Evolutionary conservation across 2,329 filamentous ascomycete genomes (phyloP).

Genomic region (Cyclaneusma minus): DNA sequence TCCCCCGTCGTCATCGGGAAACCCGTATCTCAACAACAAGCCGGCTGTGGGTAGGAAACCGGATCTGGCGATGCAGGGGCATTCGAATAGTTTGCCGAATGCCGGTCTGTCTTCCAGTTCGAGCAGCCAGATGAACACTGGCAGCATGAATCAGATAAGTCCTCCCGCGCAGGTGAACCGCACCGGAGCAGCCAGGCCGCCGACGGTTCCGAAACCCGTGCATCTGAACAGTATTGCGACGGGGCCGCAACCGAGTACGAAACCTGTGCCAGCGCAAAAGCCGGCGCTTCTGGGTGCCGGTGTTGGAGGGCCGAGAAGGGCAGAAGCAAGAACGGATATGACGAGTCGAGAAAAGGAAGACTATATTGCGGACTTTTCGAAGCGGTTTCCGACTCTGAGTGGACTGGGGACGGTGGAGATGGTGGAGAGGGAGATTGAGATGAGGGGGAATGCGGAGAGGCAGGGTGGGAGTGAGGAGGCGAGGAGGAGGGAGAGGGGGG

Average conservation of each 20-base stretch:
- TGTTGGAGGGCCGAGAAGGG: constrained; percentile 7
- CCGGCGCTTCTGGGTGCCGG: constrained; percentile 24
- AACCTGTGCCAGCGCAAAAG: neutral
- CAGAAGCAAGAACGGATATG: constrained; percentile 33
- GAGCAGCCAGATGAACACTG: constrained; percentile 2
- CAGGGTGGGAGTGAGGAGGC: neutral
- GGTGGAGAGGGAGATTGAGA: constrained; percentile 17
- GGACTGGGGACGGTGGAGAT: constrained; percentile 50
- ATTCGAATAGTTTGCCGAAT: no score
- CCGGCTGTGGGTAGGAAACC: constrained; percentile 4
- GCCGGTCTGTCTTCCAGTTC: constrained; percentile 1
- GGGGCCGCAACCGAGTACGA: constrained; percentile 9
- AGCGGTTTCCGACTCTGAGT: constrained; percentile 72
- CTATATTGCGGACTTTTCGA: constrained; percentile 57
- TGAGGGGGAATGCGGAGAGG: constrained; percentile 2
- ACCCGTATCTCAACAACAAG: constrained; percentile 5
- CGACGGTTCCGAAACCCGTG: constrained; percentile 43
- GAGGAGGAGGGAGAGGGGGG: no score
- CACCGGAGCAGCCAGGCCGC: constrained; percentile 26
- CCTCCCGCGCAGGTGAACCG: constrained; percentile 13
- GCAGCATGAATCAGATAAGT: constrained; percentile 2
- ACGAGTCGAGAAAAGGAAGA: constrained; percentile 45
- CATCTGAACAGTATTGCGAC: constrained; percentile 42
- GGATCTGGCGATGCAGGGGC: no score
- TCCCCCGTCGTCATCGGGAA: constrained; percentile 16